These are phyloP conservation scores for Penicillium fimorum DNA, from an alignment of 495 filamentous ascomycete genomes.

Conservation along the genomic window DNA sequence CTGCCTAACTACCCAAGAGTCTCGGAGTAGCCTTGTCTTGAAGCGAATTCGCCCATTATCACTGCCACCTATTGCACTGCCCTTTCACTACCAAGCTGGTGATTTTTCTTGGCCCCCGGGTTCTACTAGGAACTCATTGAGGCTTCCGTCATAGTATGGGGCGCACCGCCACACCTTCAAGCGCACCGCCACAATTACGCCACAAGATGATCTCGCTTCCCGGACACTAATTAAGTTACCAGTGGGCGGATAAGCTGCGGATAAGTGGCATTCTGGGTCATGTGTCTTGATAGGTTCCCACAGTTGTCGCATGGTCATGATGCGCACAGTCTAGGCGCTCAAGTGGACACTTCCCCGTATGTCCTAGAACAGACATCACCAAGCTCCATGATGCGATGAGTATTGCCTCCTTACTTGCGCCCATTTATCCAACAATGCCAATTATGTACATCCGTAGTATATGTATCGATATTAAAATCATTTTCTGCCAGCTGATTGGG, in stretches of 20 bases:
- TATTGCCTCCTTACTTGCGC: background rate
- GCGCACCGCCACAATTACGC: background rate
- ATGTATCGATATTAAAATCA: background rate
- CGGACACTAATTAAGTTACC: background rate
- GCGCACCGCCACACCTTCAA: background rate
- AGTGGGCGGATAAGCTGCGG: no score
- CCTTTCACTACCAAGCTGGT: background rate
- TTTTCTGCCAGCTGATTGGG: background rate
- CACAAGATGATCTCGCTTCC: background rate
- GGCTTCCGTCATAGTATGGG: background rate
- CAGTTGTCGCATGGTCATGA: background rate
- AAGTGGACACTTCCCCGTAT: slow-evolving; percentile 1
- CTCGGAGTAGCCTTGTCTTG: background rate
- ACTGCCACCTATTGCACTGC: background rate
- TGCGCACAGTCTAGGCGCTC: background rate
- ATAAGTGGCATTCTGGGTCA: background rate
- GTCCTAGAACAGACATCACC: background rate
- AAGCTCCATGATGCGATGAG: slow-evolving; percentile 1
- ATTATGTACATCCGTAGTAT: background rate
- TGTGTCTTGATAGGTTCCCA: background rate
- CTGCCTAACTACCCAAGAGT: background rate
- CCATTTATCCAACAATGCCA: background rate
- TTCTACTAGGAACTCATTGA: background rate
- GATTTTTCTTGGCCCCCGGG: background rate
- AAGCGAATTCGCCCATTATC: no score